Evolutionary conservation across 257 asterid genomes (phyloP).

Genomic region (Cordia subcordata): DNA sequence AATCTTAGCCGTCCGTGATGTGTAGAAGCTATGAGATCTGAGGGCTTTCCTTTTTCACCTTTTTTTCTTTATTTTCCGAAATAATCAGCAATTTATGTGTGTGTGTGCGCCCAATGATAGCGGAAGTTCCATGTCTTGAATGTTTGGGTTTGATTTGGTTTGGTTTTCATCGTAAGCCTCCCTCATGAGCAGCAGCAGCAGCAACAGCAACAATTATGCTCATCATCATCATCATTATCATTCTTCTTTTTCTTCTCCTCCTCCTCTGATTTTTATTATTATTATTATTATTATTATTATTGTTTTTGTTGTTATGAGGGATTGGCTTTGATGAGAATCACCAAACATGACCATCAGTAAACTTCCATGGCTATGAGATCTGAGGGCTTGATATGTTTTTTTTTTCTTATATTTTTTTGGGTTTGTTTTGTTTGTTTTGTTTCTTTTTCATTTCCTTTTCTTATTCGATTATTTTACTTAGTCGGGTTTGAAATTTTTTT

Average conservation of each 20-base stretch:
- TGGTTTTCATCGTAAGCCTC: conserved; percentile 15
- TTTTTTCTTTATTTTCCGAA: not conserved
- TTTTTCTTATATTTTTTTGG: too few species aligned
- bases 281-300: not conserved
- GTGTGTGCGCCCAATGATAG: conserved; percentile 13
- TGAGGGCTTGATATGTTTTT: not conserved
- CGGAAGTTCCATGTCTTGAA: not conserved
- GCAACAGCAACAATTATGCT: not conserved
- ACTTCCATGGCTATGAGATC: too few species aligned
- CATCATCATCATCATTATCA: too few species aligned
- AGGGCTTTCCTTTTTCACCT: conserved; percentile 32
- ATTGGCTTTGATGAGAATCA: conserved; percentile 15
- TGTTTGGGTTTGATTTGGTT: conserved; percentile 7
- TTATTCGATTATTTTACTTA: too few species aligned
- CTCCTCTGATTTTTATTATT: not conserved
- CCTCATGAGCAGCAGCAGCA: not conserved
- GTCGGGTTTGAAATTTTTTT: too few species aligned
- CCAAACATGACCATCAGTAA: not conserved
- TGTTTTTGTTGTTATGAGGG: not conserved
- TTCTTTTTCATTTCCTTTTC: too few species aligned
- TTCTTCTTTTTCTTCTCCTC: not conserved
- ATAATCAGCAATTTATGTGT: too few species aligned
- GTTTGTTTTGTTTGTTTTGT: too few species aligned
- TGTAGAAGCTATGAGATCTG: conserved; percentile 25
- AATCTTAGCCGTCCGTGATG: conserved; percentile 36